Evolutionary conservation across 139 green algal genomes (phyloP).

Genomic region (Coelastrella sp.): DNA sequence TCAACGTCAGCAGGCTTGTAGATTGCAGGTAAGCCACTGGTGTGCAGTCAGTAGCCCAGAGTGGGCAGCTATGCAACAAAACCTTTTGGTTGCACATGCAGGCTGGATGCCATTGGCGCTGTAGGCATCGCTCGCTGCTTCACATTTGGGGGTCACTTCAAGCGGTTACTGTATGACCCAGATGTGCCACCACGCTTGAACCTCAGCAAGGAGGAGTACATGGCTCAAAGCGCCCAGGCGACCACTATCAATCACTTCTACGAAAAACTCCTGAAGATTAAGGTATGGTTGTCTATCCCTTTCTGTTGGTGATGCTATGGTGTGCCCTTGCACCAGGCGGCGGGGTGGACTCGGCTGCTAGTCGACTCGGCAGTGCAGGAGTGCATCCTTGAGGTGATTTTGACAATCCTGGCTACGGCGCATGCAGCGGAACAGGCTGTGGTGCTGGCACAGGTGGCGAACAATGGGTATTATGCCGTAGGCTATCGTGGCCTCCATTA

Average conservation of each 20-base stretch:
- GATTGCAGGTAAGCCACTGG: too few relatives aligned
- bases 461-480: too few relatives aligned
- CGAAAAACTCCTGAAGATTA: conserved; percentile 86
- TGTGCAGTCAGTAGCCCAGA: too few relatives aligned
- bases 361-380: too few relatives aligned
- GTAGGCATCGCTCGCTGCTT: conserved; percentile 87
- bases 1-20: too few relatives aligned
- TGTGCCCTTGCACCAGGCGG: too few relatives aligned
- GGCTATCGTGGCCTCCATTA: not conserved
- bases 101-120: conserved; percentile 87
- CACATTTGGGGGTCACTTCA: conserved; percentile 80
- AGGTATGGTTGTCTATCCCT: conserved; percentile 48
- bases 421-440: too few relatives aligned
- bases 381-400: too few relatives aligned
- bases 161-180: conserved; percentile 76
- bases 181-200: conserved; percentile 50
- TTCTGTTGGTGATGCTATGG: too few relatives aligned
- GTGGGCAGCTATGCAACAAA: not conserved
- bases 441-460: too few relatives aligned
- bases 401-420: too few relatives aligned
- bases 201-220: conserved; percentile 76
- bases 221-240: conserved; percentile 39
- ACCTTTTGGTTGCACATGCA: conserved; percentile 2
- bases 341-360: too few relatives aligned
- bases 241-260: conserved; percentile 90